These are phyloP conservation scores for Pseudocercospora pini-densiflorae DNA, from an alignment of 2,329 filamentous ascomycete species.

Conservation along the genomic window DNA sequence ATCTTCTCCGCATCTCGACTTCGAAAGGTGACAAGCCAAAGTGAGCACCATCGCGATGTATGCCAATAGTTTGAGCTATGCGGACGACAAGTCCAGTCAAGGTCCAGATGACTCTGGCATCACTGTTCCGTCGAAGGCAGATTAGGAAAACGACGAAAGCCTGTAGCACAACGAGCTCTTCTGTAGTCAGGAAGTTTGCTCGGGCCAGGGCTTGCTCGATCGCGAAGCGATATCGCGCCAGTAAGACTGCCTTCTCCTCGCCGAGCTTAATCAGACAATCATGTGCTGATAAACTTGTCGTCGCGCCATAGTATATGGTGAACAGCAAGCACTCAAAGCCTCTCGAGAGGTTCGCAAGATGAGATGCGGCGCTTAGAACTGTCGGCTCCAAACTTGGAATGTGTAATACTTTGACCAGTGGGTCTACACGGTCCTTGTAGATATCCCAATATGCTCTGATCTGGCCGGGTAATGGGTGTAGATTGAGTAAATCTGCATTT, in stretches of 20 bases:
- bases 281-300: constrained; percentile 55
- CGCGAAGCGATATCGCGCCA: constrained; percentile 64
- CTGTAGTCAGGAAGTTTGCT: constrained; percentile 65
- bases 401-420: constrained; percentile 72
- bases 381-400: constrained; percentile 67
- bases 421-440: constrained; percentile 75
- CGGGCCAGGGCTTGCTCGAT: constrained; percentile 67
- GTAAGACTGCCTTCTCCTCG: constrained; percentile 54
- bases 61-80: constrained; percentile 63
- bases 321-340: constrained; percentile 64
- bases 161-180: constrained; percentile 66
- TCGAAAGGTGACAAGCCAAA: constrained; percentile 63
- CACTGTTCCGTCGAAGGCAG: constrained; percentile 56
- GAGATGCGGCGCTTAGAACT: constrained; percentile 63
- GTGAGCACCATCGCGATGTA: constrained; percentile 63
- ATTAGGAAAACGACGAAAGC: constrained; percentile 66
- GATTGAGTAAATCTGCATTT: constrained; percentile 66
- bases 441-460: constrained; percentile 71
- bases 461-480: constrained; percentile 69
- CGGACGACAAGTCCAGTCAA: constrained; percentile 62
- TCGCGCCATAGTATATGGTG: constrained; percentile 64
- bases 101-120: constrained; percentile 60
- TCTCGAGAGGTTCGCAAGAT: constrained; percentile 59
- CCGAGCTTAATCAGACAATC: constrained; percentile 56
- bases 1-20: constrained; percentile 61